Evolutionary conservation across 2,329 filamentous ascomycete species (phyloP).

Genomic region (Sclerotinia borealis): DNA sequence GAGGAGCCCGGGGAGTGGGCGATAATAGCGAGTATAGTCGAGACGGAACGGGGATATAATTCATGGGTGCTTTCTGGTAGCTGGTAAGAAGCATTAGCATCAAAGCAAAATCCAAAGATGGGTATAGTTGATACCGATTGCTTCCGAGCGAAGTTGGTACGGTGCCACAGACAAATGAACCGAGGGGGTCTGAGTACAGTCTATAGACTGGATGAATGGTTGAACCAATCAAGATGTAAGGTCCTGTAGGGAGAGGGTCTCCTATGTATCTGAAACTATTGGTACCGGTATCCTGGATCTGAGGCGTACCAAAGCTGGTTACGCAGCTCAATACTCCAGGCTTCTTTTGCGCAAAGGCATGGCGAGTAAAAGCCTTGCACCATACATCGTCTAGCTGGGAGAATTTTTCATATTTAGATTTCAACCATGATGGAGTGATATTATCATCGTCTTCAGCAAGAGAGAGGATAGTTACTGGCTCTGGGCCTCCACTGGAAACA

Average conservation of each 20-base stretch:
- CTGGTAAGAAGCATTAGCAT: not conserved
- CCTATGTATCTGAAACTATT: not conserved
- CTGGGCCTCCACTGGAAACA: too few species aligned
- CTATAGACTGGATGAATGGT: not conserved
- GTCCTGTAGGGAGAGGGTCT: not conserved
- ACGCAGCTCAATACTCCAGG: not conserved
- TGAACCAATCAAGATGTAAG: not conserved
- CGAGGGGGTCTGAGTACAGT: not conserved
- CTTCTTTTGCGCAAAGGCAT: not conserved
- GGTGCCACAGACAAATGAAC: constrained; percentile 5
- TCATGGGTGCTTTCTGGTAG: not conserved
- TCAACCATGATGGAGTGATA: not conserved
- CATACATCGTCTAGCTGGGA: not conserved
- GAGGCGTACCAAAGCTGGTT: not conserved
- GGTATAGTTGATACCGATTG: not conserved
- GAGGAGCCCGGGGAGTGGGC: constrained; percentile 33
- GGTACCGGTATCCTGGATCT: not conserved
- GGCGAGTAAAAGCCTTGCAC: not conserved
- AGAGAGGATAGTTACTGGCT: not conserved
- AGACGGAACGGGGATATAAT: constrained; percentile 2
- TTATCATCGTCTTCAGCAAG: not conserved
- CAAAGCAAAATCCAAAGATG: not conserved
- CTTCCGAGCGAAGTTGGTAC: not conserved
- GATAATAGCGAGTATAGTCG: not conserved
- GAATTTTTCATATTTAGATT: not conserved